Evolutionary conservation across 495 filamentous ascomycete species (phyloP).

Genomic region (Articulospora tetracladia): DNA sequence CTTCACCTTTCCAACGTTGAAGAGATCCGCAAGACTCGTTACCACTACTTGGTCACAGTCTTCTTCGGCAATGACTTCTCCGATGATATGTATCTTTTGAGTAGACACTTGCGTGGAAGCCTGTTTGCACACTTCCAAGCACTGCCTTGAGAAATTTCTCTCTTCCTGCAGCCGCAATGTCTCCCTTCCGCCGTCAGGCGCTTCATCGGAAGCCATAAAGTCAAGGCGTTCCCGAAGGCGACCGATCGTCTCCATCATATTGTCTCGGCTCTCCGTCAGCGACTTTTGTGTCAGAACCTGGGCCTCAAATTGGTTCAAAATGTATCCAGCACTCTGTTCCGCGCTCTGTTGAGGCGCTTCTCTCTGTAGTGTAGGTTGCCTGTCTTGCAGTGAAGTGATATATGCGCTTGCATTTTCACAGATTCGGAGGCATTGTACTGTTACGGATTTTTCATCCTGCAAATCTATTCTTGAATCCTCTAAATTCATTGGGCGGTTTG

Average conservation of each 20-base stretch:
- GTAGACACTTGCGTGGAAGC: conserved; percentile 27
- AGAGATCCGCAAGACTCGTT: conserved; percentile 34
- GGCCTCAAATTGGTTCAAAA: conserved; percentile 19
- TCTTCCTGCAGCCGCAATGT: conserved; percentile 28
- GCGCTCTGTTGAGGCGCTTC: conserved; percentile 14
- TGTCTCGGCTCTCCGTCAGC: conserved; percentile 26
- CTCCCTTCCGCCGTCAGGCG: conserved; percentile 21
- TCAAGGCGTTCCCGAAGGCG: conserved; percentile 28
- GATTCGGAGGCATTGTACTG: conserved; percentile 21
- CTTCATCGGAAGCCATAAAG: conserved; percentile 20
- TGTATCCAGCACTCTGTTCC: conserved; percentile 3
- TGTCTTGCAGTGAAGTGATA: conserved; percentile 19
- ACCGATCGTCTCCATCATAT: conserved; percentile 23
- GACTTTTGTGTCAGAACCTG: conserved; percentile 19
- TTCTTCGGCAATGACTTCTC: conserved; percentile 31
- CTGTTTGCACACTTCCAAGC: conserved; percentile 33
- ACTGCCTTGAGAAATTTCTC: conserved; percentile 29
- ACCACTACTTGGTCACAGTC: conserved; percentile 34
- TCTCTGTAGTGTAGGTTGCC: conserved; percentile 14
- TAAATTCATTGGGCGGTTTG: conserved; percentile 7
- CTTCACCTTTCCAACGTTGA: conserved; percentile 29
- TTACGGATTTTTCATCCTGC: conserved; percentile 23
- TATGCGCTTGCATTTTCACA: conserved; percentile 21
- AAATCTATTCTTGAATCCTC: conserved; percentile 20
- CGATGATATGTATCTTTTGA: conserved; percentile 31